Conservation (phyloP, 169 alveolate genomes). For the Neospora caninum region DNA sequence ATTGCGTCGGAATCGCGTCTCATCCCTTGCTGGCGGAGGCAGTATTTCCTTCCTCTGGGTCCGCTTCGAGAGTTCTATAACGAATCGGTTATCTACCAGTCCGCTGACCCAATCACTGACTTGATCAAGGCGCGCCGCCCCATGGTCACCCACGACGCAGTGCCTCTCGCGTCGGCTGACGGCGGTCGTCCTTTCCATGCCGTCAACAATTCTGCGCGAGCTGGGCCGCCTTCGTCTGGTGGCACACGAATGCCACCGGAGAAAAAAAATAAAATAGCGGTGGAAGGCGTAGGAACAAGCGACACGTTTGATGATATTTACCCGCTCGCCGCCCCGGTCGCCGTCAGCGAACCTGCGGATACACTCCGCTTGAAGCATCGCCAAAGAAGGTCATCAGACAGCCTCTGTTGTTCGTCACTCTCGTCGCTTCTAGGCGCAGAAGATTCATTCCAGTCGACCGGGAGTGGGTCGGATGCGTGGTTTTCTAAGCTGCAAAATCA, state of each 20-base stretch:
- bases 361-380: background rate
- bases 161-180: background rate
- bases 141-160: background rate
- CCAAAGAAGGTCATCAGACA: background rate
- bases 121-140: background rate
- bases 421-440: background rate
- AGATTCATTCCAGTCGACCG: background rate
- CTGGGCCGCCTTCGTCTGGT: background rate
- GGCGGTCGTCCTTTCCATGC: background rate
- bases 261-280: background rate
- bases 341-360: background rate
- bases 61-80: background rate
- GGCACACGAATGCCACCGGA: too few relatives aligned
- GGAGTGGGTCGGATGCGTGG: background rate
- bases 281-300: background rate
- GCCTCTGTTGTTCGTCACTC: background rate
- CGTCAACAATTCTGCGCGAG: background rate
- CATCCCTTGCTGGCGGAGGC: conserved; percentile 1
- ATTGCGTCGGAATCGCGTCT: conserved; percentile 19
- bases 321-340: too few relatives aligned
- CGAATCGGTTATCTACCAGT: background rate
- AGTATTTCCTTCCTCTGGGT: background rate
- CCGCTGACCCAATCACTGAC: background rate
- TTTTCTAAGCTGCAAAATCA: background rate
- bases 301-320: too few relatives aligned